A percentile compares a stretch with the other conserved stretches of the same genome.
phyloP scores from a whole-genome alignment of 495 filamentous ascomycete genomes.

The Peziza echinospora region DNA sequence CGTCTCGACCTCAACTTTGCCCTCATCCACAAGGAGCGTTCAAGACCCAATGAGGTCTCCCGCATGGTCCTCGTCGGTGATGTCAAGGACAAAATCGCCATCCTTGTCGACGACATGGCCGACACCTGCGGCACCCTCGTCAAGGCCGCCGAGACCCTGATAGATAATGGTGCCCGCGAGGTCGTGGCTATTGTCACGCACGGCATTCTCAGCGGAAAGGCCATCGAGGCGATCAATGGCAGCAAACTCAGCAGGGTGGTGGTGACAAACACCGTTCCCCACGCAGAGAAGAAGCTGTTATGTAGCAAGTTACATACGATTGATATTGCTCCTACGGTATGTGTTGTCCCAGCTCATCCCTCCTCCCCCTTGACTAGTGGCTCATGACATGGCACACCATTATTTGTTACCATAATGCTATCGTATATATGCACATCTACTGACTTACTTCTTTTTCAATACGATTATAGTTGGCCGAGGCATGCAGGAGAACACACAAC shows the following conservation, averaged over 20 bases:
- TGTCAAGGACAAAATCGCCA: constrained; percentile 35
- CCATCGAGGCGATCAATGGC: constrained; percentile 71
- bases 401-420: neutral
- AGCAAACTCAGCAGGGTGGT: constrained; percentile 60
- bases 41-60: constrained; percentile 82
- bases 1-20: constrained; percentile 85
- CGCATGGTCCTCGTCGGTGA: constrained; percentile 88
- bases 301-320: constrained; percentile 74
- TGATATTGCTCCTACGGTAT: constrained; percentile 74
- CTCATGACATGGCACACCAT: no score
- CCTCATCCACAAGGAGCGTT: constrained; percentile 97
- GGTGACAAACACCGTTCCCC: constrained; percentile 93
- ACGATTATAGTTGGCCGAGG: constrained; percentile 33
- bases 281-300: constrained; percentile 54
- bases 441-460: no score
- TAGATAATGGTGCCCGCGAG: constrained; percentile 67
- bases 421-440: neutral
- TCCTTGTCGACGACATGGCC: constrained; percentile 53
- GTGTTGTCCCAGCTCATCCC: constrained; percentile 10
- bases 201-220: constrained; percentile 79
- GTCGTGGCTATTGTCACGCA: constrained; percentile 92
- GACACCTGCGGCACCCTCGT: constrained; percentile 89
- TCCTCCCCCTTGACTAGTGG: no score
- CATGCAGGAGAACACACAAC: constrained; percentile 81
- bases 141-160: constrained; percentile 81